Evolutionary conservation across 1,284 basidiomycete genomes (phyloP), one percentile per base, ranked within the genome.

Genomic region (Xerocomus minutiporus): DNA sequence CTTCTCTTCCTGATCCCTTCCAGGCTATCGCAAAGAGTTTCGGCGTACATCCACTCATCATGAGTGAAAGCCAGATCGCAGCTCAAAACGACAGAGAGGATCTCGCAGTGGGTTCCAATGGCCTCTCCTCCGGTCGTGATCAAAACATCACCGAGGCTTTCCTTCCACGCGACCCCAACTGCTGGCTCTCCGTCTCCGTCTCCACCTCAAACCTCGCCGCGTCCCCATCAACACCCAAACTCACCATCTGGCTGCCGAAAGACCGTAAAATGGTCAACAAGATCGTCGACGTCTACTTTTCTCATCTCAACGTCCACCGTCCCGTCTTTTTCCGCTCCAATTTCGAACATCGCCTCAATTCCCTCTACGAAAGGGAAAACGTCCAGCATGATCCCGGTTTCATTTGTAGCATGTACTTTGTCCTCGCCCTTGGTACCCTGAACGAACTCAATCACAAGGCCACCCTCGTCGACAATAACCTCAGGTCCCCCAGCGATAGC

Each of bases 341-440:
- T 35, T 91, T 91, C 65, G 77, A 86, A 58, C 74, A 73, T 54
- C 75, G 75, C 11, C 69, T 91, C 50, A 73, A 80, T 41, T 75
- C 79, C 20, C 73, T 90, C n/a, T 91, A 91, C 61, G 75, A 81
- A 0, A 75, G 76, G 40, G 68, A 73, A 23, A 70, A 72, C 11
- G 58, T 76, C 11, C 68, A 73, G 15, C 80, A 82, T 58, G 88
- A 91, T 62, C 84, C 87, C 8, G 88, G 88, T 28, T 88, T 81
- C 63, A 64, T 91, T 6, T 91, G 86, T 69, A 82, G 82, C 63
- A 67, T 86, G 52, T 91, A 91, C 62, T 74, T 91, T 25, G 73
- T 91, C 32, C 71, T 91, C 48, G 89, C 87, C 0, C 76, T 91
- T 2, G 88, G 89, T 3, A 91, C 89, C 1, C 75, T 91, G 56